Percentiles rank a stretch among this genome's conserved stretches.
phyloP scores from a whole-genome alignment of 2,329 filamentous ascomycete species.

The Trichoderma semiorbis region DNA sequence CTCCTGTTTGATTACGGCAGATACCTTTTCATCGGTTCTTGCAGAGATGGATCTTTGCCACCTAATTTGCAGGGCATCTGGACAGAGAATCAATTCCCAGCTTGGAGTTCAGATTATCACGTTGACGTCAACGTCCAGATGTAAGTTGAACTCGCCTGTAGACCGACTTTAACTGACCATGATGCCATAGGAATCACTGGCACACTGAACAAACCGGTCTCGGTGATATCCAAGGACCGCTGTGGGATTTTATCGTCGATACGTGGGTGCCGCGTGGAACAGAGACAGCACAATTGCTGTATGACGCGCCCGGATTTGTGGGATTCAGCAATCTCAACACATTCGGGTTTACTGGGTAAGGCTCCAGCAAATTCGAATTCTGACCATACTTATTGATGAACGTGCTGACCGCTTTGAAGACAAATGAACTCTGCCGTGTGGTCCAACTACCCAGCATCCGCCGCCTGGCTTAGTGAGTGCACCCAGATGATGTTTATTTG shows the following conservation, averaged over 20 bases:
- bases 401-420: slow-evolving; percentile 12
- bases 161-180: neutral
- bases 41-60: slow-evolving; percentile 48
- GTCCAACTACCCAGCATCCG: slow-evolving; percentile 14
- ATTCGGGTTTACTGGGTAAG: slow-evolving; percentile 50
- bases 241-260: slow-evolving; percentile 52
- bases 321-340: slow-evolving; percentile 57
- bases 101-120: slow-evolving; percentile 53
- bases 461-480: slow-evolving; percentile 16
- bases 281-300: slow-evolving; percentile 51
- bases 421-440: slow-evolving; percentile 13
- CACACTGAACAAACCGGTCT: slow-evolving; percentile 51
- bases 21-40: slow-evolving; percentile 54
- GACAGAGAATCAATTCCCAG: slow-evolving; percentile 41
- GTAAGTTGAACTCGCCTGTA: slow-evolving; percentile 22
- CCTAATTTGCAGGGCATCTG: slow-evolving; percentile 56
- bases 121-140: slow-evolving; percentile 59
- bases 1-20: slow-evolving; percentile 52
- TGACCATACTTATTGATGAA: slow-evolving; percentile 25
- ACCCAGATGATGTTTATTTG: neutral
- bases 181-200: slow-evolving; percentile 48
- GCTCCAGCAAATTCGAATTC: fast-evolving
- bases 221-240: slow-evolving; percentile 39
- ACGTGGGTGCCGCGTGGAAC: slow-evolving; percentile 52
- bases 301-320: slow-evolving; percentile 54